Percentiles rank a stretch among this genome's conserved stretches.
Evolutionary conservation across 805 yeast genomes (phyloP).

Genomic region (Hagleromyces aurorensis): DNA sequence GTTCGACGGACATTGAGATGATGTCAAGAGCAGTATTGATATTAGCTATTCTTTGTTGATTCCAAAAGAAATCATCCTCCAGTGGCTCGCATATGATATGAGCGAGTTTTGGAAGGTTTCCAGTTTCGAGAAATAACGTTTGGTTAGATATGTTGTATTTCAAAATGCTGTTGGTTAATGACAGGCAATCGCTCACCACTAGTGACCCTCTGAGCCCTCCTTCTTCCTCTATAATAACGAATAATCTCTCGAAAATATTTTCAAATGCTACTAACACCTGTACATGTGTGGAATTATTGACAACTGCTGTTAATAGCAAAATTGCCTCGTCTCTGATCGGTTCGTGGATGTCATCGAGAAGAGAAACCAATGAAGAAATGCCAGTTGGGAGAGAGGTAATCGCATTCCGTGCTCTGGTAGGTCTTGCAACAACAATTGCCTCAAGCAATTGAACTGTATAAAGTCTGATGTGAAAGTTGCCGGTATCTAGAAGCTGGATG

Average conservation of each 20-base stretch:
- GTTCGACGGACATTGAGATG: conserved; percentile 60
- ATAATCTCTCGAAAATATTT: conserved; percentile 76
- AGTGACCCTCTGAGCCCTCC: conserved; percentile 86
- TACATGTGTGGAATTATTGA: conserved; percentile 71
- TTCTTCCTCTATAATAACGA: conserved; percentile 73
- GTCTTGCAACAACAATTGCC: conserved; percentile 71
- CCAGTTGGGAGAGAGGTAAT: conserved; percentile 71
- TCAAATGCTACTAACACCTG: conserved; percentile 94
- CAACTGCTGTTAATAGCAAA: conserved; percentile 73
- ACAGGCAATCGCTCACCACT: conserved; percentile 84
- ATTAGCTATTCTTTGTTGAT: conserved; percentile 64
- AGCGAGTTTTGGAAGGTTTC: conserved; percentile 61
- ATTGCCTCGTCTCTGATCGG: conserved; percentile 87
- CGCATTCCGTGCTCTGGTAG: conserved; percentile 63
- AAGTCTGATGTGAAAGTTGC: conserved; percentile 69
- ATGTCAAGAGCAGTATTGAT: conserved; percentile 62
- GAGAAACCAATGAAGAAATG: conserved; percentile 60
- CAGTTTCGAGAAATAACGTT: conserved; percentile 77
- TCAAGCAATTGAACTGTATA: conserved; percentile 82
- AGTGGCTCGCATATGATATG: conserved; percentile 56
- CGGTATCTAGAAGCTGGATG: conserved; percentile 42
- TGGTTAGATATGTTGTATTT: conserved; percentile 86
- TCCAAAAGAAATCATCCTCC: conserved; percentile 54
- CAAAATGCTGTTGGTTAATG: conserved; percentile 62
- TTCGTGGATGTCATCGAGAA: conserved; percentile 60